These are phyloP conservation scores for Suillus cothurnatus DNA, from an alignment of 768 basidiomycete species.

Conservation along the genomic window DNA sequence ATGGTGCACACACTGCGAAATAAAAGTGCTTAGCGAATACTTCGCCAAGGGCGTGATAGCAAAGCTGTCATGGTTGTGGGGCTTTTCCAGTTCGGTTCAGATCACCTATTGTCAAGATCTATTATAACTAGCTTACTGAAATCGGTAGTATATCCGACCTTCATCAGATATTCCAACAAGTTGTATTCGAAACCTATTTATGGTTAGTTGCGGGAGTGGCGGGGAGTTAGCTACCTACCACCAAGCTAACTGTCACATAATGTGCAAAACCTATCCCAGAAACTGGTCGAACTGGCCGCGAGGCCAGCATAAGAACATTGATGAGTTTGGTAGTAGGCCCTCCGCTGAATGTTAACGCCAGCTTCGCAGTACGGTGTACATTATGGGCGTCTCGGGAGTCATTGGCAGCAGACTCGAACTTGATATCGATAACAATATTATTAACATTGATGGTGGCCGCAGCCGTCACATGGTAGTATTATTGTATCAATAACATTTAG, in stretches of 20 bases:
- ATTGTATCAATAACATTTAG: neutral
- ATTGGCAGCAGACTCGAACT: neutral
- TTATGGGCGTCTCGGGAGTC: too few relatives aligned
- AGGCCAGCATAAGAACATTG: too few relatives aligned
- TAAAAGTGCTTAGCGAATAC: neutral
- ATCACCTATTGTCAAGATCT: neutral
- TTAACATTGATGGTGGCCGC: neutral
- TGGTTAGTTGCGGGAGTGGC: neutral
- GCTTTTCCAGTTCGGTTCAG: too few relatives aligned
- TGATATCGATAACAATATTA: neutral
- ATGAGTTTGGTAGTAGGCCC: too few relatives aligned
- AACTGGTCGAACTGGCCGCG: neutral
- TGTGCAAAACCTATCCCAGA: neutral
- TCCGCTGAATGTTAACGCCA: too few relatives aligned
- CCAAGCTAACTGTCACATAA: neutral
- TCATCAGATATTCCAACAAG: neutral
- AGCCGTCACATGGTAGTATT: neutral
- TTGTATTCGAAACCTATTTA: neutral
- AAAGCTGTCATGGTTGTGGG: too few relatives aligned
- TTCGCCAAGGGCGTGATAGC: neutral
- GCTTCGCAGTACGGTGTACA: too few relatives aligned
- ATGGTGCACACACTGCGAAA: neutral
- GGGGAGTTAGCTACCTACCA: too few relatives aligned
- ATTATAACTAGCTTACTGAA: neutral
- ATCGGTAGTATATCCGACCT: slow-evolving; percentile 16